Conservation (phyloP, 1,284 basidiomycete species). For the Microbotryum saponariae region DNA sequence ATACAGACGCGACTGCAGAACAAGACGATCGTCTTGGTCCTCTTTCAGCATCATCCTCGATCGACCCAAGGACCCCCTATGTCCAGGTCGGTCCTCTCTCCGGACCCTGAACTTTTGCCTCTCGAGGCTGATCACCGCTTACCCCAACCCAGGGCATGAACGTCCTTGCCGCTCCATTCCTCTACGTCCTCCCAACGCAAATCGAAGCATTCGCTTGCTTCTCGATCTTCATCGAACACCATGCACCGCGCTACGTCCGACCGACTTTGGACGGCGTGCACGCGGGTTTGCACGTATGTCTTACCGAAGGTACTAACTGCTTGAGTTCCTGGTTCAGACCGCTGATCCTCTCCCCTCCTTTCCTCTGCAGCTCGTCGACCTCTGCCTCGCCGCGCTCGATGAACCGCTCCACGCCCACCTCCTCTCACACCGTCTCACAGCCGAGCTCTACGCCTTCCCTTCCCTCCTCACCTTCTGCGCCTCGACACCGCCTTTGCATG, state of each 20-base stretch:
- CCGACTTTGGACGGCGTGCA: conserved; percentile 93
- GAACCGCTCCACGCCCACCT: conserved; percentile 72
- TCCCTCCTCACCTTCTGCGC: conserved; percentile 92
- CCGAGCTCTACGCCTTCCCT: conserved; percentile 94
- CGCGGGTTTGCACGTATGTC: conserved; percentile 72
- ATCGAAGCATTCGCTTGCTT: conserved; percentile 95
- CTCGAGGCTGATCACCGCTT: conserved; percentile 60
- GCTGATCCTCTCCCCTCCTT: background rate
- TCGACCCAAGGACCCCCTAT: conserved; percentile 12
- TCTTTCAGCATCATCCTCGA: background rate
- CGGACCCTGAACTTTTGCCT: background rate
- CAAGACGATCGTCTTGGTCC: too few species aligned
- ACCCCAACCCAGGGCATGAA: conserved; percentile 91
- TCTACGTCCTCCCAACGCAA: conserved; percentile 92
- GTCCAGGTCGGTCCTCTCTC: conserved; percentile 16
- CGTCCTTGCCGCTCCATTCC: conserved; percentile 90
- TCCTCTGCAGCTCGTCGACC: conserved; percentile 68
- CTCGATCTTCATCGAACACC: conserved; percentile 83
- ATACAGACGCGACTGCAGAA: too few species aligned
- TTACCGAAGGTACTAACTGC: background rate
- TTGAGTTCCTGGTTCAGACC: background rate
- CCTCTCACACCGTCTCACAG: conserved; percentile 85
- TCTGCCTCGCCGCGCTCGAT: conserved; percentile 83
- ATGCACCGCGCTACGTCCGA: conserved; percentile 88
- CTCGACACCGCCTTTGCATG: conserved; percentile 88